Percentiles rank a stretch among this genome's conserved stretches.
Conservation (phyloP, 441 rosid species). For the Gossypium schwendimanii region DNA sequence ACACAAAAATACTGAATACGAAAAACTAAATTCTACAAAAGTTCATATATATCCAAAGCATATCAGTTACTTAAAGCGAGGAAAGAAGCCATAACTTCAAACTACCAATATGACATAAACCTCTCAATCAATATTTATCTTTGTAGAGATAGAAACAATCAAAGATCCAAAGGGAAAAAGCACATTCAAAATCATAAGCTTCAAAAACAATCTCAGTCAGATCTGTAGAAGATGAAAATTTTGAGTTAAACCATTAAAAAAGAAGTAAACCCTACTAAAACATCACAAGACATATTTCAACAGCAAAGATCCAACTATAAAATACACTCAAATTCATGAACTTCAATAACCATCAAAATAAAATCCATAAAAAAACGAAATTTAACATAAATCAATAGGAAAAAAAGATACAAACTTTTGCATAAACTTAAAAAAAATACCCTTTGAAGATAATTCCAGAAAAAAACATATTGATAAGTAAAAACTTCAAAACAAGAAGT, state of each 20-base stretch:
- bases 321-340: constrained; percentile 2
- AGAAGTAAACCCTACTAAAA: neutral
- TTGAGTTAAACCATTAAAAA: neutral
- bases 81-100: neutral
- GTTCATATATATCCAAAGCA: neutral
- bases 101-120: neutral
- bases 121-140: neutral
- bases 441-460: neutral
- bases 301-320: constrained; percentile 3
- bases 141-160: neutral
- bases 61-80: neutral
- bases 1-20: neutral
- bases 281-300: neutral
- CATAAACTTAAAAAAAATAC: neutral
- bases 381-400: neutral
- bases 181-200: neutral
- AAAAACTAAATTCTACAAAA: neutral
- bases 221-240: neutral
- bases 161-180: neutral
- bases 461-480: neutral
- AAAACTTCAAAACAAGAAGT: neutral
- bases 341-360: neutral
- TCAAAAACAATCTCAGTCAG: neutral
- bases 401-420: neutral
- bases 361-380: neutral